These are phyloP conservation scores for Lentinula edodes DNA, from an alignment of 768 basidiomycete genomes.

Conservation along the genomic window DNA sequence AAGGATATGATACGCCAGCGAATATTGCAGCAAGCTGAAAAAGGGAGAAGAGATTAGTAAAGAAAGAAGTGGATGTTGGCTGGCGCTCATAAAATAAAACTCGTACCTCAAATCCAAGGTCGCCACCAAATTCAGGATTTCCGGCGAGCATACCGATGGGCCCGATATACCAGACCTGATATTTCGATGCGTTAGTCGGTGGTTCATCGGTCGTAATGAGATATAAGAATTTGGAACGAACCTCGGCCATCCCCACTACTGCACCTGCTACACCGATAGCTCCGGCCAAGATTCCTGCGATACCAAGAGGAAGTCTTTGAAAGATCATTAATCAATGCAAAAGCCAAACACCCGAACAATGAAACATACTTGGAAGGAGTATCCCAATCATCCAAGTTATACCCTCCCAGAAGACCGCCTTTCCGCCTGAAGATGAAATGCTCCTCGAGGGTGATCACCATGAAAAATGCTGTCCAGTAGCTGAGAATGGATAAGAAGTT, in stretches of 20 bases:
- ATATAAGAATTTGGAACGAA: background rate
- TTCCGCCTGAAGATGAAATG: constrained; percentile 40
- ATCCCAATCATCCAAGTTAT: constrained; percentile 47
- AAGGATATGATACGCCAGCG: constrained; percentile 39
- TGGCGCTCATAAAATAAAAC: background rate
- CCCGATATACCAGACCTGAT: constrained; percentile 42
- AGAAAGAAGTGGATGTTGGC: background rate
- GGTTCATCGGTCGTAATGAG: background rate
- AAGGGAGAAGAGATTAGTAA: background rate
- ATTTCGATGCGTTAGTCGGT: background rate
- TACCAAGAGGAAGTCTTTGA: constrained; percentile 38
- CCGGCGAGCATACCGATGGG: constrained; percentile 40
- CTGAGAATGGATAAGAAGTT: constrained; percentile 38
- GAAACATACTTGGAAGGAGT: constrained; percentile 15
- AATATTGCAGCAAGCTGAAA: constrained; percentile 38
- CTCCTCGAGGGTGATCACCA: constrained; percentile 40
- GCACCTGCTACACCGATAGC: constrained; percentile 43
- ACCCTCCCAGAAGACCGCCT: constrained; percentile 39
- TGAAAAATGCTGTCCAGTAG: constrained; percentile 44
- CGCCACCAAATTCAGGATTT: constrained; percentile 35
- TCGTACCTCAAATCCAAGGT: constrained; percentile 49
- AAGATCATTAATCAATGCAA: background rate
- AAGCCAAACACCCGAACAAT: background rate
- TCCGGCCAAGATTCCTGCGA: constrained; percentile 42
- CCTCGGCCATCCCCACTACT: constrained; percentile 47